Evolutionary conservation across 208 protist genomes (phyloP).

Genomic region (Crithidia thermophila): DNA sequence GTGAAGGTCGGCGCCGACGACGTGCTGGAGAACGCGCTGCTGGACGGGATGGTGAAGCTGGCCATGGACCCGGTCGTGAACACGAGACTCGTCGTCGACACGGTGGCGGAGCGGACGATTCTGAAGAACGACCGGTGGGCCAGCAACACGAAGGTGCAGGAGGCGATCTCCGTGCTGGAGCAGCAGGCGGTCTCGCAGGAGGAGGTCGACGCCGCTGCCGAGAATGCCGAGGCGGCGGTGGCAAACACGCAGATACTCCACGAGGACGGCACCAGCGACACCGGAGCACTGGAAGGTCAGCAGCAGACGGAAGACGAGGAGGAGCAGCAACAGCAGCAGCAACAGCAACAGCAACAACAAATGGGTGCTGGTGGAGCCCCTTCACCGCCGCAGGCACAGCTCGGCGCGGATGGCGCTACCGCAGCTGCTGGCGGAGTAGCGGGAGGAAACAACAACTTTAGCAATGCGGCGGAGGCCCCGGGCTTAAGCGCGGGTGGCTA

Average conservation of each 20-base stretch:
- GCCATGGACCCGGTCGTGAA: slow-evolving; percentile 89
- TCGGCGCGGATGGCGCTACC: neutral
- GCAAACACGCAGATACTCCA: slow-evolving; percentile 30
- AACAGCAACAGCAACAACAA: neutral
- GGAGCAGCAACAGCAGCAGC: slow-evolving; percentile 17
- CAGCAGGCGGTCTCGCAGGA: slow-evolving; percentile 34
- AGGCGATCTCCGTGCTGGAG: slow-evolving; percentile 41
- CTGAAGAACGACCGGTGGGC: slow-evolving; percentile 47
- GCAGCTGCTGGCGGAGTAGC: neutral
- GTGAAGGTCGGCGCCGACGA: slow-evolving; percentile 68
- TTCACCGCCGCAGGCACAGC: slow-evolving; percentile 1
- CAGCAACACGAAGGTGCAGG: slow-evolving; percentile 48
- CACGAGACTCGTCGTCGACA: slow-evolving; percentile 79
- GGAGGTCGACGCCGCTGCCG: slow-evolving; percentile 26
- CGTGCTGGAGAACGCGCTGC: slow-evolving; percentile 70
- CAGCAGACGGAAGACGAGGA: slow-evolving; percentile 26
- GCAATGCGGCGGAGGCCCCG: no score
- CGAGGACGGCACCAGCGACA: slow-evolving; percentile 16
- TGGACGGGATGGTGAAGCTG: slow-evolving; percentile 61
- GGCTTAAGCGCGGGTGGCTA: neutral
- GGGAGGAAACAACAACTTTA: neutral
- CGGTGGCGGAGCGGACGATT: slow-evolving; percentile 62
- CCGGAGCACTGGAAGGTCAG: neutral
- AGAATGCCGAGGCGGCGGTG: slow-evolving; percentile 29
- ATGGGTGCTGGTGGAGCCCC: slow-evolving; percentile 12